Evolutionary conservation across 345 rosid species (phyloP).

Genomic region (Citrus cavaleriei): DNA sequence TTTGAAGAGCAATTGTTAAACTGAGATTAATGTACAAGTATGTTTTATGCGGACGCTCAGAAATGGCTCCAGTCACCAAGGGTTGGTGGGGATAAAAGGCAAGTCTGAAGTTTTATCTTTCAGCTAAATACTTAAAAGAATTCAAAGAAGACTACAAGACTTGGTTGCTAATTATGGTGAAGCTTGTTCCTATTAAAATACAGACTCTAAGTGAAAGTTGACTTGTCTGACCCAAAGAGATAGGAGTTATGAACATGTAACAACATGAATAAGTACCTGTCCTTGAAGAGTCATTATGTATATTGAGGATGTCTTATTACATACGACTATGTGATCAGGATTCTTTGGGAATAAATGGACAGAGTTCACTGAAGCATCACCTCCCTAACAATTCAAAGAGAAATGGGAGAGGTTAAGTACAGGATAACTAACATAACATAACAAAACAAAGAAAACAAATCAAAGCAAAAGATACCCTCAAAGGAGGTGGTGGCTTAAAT

Average conservation of each 20-base stretch:
- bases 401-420: constrained; percentile 20
- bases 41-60: not conserved
- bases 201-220: not conserved
- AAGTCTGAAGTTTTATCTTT: not conserved
- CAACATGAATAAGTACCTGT: constrained; percentile 51
- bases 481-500: constrained; percentile 90
- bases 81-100: not conserved
- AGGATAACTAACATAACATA: not conserved
- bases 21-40: not conserved
- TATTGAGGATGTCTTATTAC: constrained; percentile 88
- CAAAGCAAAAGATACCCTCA: constrained; percentile 51
- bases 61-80: not conserved
- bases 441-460: not conserved
- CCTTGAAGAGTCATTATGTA: constrained; percentile 98
- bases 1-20: not conserved
- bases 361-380: constrained; percentile 98
- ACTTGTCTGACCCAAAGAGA: not conserved
- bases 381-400: constrained; percentile 53
- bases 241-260: not conserved
- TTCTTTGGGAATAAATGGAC: constrained; percentile 88
- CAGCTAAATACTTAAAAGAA: not conserved
- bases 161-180: not conserved
- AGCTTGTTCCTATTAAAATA: not conserved
- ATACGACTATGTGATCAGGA: constrained; percentile 83
- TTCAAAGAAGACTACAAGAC: not conserved